Evolutionary conservation across 2,329 filamentous ascomycete genomes (phyloP).

Genomic region (Orbilia blumenaviensis): DNA sequence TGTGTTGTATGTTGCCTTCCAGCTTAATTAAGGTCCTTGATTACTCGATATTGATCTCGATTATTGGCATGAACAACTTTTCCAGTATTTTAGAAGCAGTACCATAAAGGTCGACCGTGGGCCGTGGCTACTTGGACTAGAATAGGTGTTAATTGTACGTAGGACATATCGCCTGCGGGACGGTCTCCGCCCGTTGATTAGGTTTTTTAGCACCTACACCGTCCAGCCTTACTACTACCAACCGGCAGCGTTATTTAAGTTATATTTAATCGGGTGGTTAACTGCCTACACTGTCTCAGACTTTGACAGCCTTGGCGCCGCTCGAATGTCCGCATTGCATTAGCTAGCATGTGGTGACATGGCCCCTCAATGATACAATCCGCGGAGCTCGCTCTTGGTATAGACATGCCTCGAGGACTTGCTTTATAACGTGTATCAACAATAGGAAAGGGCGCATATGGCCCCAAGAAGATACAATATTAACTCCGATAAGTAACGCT

Average conservation of each 20-base stretch:
- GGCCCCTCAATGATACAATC: background rate
- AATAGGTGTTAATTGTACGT: too few species aligned
- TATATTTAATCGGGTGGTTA: background rate
- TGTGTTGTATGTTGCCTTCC: constrained; percentile 6
- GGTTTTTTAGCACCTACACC: too few species aligned
- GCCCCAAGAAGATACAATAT: too few species aligned
- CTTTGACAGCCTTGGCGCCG: background rate
- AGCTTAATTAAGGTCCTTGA: background rate
- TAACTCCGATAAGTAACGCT: too few species aligned
- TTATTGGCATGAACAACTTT: too few species aligned
- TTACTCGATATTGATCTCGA: background rate
- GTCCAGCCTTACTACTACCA: background rate
- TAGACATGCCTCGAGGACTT: background rate
- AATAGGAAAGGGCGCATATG: background rate
- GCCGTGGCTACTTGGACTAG: too few species aligned
- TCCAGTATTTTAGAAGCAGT: too few species aligned
- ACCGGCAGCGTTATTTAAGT: background rate
- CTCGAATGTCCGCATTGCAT: too few species aligned
- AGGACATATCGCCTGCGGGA: too few species aligned
- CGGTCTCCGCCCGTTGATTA: too few species aligned
- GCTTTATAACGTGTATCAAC: background rate
- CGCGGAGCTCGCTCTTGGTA: background rate
- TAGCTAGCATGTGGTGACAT: too few species aligned
- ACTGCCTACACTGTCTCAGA: background rate
- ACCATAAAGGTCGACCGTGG: too few species aligned